Evolutionary conservation across 2,329 filamentous ascomycete genomes (phyloP), one percentile per base, ranked within the genome.

Genomic region (Aspergillus sp.): DNA sequence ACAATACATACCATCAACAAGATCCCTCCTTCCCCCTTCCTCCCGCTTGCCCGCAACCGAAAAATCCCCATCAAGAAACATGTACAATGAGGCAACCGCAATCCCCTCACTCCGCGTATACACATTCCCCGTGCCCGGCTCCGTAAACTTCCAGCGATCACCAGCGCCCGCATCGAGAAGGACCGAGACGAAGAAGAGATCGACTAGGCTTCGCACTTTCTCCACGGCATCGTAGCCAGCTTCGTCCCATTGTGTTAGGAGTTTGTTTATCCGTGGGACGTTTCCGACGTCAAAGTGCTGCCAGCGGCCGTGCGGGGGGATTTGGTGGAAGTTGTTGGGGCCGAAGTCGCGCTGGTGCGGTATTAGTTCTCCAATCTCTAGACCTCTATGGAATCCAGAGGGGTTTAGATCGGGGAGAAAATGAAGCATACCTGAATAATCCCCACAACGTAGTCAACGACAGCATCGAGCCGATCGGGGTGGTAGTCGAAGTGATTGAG

Each of bases 261-360:
- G 69, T 7, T 76, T 70, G 7, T 77, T 73, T 7, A 87, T 73
- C 38, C 86, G 83, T 45, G 81, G 76, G 30, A 84, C 74, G 15
- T 79, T 80, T 9, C 85, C 85, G 45, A 87, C 81, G 15, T 87
- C 83, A 65, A 88, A 88, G 73, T 89, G 86, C 69, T 88, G 86
- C 83, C 86, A 88, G 48, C 86, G 81, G 8, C 79, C 85, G 64
- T 86, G 84, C 9, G 83, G 82, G 0, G 84, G 84, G 54, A 86
- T 86, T 0, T 74, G 69, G 53, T 80, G 61, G 64, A 74, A 82
- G 19, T 71, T 76, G 62, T 82, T 76, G 0, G 82, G 82, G 0
- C 82, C 82, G 62, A 82, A 84, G 64, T 84, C 82, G 19, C 82
- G 80, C 82, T 84, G 3, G 30, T 8, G n/a, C 22, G 4, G 1